A percentile compares a stretch with the other conserved stretches of the same genome.
Conservation (phyloP, 768 basidiomycete genomes). For the Termitomyces sp. region DNA sequence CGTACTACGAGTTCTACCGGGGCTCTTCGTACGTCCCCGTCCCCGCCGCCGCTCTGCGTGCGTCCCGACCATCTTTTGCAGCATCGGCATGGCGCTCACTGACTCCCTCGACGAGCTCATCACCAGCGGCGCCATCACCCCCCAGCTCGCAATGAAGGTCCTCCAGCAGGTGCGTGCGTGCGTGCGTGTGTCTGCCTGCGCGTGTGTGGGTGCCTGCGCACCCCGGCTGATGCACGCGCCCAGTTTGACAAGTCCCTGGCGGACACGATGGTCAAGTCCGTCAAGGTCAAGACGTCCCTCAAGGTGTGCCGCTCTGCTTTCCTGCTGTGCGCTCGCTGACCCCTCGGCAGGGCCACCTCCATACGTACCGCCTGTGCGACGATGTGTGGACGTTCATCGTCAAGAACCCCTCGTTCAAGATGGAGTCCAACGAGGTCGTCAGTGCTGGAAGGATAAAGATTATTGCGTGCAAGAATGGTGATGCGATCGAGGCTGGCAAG, state of each 20-base stretch:
- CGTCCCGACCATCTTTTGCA: conserved; percentile 22
- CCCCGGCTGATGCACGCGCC: not conserved
- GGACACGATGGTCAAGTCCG: conserved; percentile 87
- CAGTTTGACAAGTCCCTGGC: conserved; percentile 97
- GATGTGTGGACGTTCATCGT: conserved; percentile 99
- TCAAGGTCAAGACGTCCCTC: conserved; percentile 91
- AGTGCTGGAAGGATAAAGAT: conserved; percentile 84
- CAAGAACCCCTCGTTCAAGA: conserved; percentile 89
- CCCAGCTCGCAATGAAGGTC: conserved; percentile 99
- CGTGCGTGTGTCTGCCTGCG: conserved; percentile 34
- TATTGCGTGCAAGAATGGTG: conserved; percentile 96
- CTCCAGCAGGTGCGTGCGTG: conserved; percentile 72
- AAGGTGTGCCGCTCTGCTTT: conserved; percentile 45
- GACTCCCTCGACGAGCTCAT: conserved; percentile 99
- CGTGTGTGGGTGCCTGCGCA: too few relatives aligned
- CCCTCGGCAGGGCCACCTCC: conserved; percentile 66
- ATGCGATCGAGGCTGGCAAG: conserved; percentile 78
- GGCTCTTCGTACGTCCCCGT: conserved; percentile 65
- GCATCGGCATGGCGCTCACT: conserved; percentile 95
- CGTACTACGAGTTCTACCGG: conserved; percentile 91
- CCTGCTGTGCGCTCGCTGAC: too few relatives aligned
- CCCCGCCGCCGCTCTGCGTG: too few relatives aligned
- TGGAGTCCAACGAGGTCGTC: conserved; percentile 85
- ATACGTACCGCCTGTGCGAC: conserved; percentile 90
- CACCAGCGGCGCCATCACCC: conserved; percentile 92